Evolutionary conservation across 2,329 filamentous ascomycete species (phyloP).

Genomic region (Delphinella strobiligena): DNA sequence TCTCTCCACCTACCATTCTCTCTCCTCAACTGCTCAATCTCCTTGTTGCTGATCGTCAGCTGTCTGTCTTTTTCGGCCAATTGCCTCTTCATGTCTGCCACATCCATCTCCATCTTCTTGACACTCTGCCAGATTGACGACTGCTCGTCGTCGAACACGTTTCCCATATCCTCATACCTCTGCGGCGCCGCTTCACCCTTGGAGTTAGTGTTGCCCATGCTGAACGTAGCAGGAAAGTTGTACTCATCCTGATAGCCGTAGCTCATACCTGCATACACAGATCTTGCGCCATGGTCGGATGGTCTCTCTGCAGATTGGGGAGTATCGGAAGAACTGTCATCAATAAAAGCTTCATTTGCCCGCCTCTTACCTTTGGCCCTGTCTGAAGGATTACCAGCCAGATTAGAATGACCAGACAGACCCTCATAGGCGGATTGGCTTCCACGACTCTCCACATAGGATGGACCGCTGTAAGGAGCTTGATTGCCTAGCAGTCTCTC

Average conservation of each 20-base stretch:
- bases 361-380: too few relatives aligned
- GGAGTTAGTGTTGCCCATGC: neutral
- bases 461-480: too few relatives aligned
- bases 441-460: too few relatives aligned
- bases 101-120: slow-evolving; percentile 2
- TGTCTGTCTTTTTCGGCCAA: neutral
- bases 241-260: neutral
- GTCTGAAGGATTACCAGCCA: too few relatives aligned
- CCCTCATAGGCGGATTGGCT: too few relatives aligned
- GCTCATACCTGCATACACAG: slow-evolving; percentile 1
- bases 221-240: neutral
- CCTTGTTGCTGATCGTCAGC: neutral
- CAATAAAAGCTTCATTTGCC: too few relatives aligned
- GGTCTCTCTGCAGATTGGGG: neutral
- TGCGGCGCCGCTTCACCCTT: neutral
- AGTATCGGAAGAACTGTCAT: neutral
- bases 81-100: neutral
- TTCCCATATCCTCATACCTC: neutral
- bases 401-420: too few relatives aligned
- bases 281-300: neutral
- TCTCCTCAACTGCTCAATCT: slow-evolving; percentile 1
- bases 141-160: neutral
- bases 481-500: too few relatives aligned
- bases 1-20: neutral
- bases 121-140: slow-evolving; percentile 1